Evolutionary conservation across 768 basidiomycete species (phyloP).

Genomic region (Phylloporus arenicola): DNA sequence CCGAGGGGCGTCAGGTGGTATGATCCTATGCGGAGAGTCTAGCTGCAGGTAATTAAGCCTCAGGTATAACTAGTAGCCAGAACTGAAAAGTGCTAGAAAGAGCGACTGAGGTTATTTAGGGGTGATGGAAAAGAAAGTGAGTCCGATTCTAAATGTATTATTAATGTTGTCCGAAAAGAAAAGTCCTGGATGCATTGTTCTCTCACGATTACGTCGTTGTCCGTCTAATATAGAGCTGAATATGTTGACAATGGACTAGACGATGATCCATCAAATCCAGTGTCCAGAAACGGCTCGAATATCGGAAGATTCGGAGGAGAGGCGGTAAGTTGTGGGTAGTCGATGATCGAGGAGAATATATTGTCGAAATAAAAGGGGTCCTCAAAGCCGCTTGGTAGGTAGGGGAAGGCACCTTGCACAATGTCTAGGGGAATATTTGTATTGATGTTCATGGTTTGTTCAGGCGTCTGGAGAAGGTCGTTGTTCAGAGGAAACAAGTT

Average conservation of each 20-base stretch:
- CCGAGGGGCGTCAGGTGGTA: not conserved
- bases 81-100: slow-evolving; percentile 7
- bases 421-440: not conserved
- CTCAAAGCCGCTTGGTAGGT: slow-evolving; percentile 1
- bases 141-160: slow-evolving; percentile 1
- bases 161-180: slow-evolving; percentile 11
- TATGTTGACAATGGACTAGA: slow-evolving; percentile 25
- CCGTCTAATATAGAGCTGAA: slow-evolving; percentile 12
- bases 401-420: slow-evolving; percentile 3
- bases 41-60: not conserved
- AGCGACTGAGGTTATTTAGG: not conserved
- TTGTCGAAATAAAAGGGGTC: slow-evolving; percentile 3
- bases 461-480: slow-evolving; percentile 1
- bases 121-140: not conserved
- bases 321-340: slow-evolving; percentile 4
- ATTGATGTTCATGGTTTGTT: slow-evolving; percentile 1
- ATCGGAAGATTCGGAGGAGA: slow-evolving; percentile 9
- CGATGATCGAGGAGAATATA: slow-evolving; percentile 1
- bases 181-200: slow-evolving; percentile 9
- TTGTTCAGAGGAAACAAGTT: slow-evolving; percentile 2
- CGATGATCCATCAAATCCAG: slow-evolving; percentile 14
- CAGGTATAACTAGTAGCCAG: not conserved
- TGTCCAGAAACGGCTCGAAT: slow-evolving; percentile 14
- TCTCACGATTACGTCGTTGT: slow-evolving; percentile 8
- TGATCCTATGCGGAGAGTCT: not conserved